phyloP scores from a whole-genome alignment of 441 rosid species.

The Arabidopsis hybrid region DNA sequence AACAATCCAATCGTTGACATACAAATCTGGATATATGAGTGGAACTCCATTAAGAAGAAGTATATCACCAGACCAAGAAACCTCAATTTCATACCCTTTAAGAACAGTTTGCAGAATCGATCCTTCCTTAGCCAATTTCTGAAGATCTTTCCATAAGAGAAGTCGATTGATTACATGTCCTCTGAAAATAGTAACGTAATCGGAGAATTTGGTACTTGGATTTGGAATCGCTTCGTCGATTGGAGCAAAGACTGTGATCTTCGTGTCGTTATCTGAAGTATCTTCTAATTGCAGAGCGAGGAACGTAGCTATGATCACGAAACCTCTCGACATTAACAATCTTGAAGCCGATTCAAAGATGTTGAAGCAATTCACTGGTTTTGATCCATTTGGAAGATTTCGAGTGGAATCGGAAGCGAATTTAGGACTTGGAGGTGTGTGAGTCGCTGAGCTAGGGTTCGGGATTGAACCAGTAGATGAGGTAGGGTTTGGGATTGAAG shows the following conservation, averaged over 20 bases:
- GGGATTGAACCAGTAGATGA: slow-evolving; percentile 23
- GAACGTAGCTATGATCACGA: slow-evolving; percentile 46
- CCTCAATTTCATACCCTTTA: slow-evolving; percentile 43
- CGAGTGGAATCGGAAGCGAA: slow-evolving; percentile 9
- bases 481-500: slow-evolving; percentile 15
- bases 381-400: not conserved
- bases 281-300: slow-evolving; percentile 49
- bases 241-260: slow-evolving; percentile 54
- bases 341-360: slow-evolving; percentile 45
- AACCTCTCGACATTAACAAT: slow-evolving; percentile 47
- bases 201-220: slow-evolving; percentile 26
- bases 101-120: slow-evolving; percentile 36
- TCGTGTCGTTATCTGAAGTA: slow-evolving; percentile 36
- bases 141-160: slow-evolving; percentile 46
- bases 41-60: slow-evolving; percentile 53
- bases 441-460: slow-evolving; percentile 30
- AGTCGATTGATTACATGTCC: slow-evolving; percentile 47
- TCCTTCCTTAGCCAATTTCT: slow-evolving; percentile 36
- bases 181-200: slow-evolving; percentile 41
- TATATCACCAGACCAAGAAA: slow-evolving; percentile 50
- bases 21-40: slow-evolving; percentile 48
- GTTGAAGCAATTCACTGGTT: slow-evolving; percentile 31
- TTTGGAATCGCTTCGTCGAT: slow-evolving; percentile 48
- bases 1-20: slow-evolving; percentile 34
- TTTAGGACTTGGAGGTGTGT: slow-evolving; percentile 7